A percentile compares a stretch with the other conserved stretches of the same genome.
Evolutionary conservation across 2,329 filamentous ascomycete species (phyloP).

Genomic region (Monosporascus sp.): DNA sequence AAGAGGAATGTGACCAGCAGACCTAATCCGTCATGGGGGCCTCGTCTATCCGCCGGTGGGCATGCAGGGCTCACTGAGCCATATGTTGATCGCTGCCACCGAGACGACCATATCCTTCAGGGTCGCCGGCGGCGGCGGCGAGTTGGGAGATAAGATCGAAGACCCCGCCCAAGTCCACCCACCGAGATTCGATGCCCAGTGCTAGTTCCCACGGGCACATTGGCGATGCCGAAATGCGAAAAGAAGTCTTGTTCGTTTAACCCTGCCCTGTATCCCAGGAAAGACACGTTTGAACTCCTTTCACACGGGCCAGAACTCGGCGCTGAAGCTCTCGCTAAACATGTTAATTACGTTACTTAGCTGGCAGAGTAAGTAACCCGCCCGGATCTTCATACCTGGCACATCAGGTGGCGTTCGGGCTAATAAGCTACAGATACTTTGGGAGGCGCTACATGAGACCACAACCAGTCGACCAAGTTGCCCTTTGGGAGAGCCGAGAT

Average conservation of each 20-base stretch:
- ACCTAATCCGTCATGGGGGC: neutral
- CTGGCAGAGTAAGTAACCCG: neutral
- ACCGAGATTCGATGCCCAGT: neutral
- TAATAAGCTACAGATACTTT: neutral
- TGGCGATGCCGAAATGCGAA: neutral
- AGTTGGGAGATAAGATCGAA: neutral
- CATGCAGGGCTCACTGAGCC: conserved; percentile 1
- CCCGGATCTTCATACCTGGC: too few species aligned
- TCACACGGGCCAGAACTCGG: too few species aligned
- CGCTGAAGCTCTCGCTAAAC: neutral
- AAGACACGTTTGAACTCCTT: neutral
- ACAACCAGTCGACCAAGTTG: neutral
- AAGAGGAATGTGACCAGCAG: neutral
- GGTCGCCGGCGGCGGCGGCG: neutral
- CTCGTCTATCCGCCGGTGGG: neutral
- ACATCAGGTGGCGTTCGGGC: too few species aligned
- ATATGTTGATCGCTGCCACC: neutral
- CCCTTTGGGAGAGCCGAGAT: neutral
- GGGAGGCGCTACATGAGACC: neutral
- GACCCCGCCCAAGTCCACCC: neutral
- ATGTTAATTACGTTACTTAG: neutral
- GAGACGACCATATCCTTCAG: neutral
- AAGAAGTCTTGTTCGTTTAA: neutral
- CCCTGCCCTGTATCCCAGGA: neutral
- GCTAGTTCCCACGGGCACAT: neutral